These are phyloP conservation scores for Dryas alaskensis DNA, from an alignment of 306 rosid species.

Conservation along the genomic window DNA sequence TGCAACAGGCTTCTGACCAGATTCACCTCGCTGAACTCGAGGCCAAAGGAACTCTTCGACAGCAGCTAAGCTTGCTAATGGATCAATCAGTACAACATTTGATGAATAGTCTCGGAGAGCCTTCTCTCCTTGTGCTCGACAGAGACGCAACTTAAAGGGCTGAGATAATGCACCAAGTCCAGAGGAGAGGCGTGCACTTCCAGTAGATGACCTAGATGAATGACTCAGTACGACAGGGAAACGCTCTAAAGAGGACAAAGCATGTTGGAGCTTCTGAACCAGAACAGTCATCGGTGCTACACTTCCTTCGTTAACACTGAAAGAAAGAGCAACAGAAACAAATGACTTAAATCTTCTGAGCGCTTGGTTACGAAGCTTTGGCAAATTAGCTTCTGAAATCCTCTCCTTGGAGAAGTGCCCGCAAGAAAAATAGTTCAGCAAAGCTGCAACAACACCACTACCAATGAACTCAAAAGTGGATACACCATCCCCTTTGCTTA, in stretches of 20 bases:
- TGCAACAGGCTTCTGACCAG: constrained; percentile 65
- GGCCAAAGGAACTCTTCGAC: constrained; percentile 98
- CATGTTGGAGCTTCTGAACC: constrained; percentile 96
- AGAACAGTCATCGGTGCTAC: constrained; percentile 70
- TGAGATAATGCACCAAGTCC: constrained; percentile 91
- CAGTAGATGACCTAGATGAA: constrained; percentile 85
- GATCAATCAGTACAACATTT: constrained; percentile 89
- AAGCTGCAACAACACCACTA: constrained; percentile 86
- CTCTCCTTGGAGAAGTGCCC: constrained; percentile 81
- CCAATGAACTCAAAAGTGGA: constrained; percentile 98
- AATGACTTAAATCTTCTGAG: constrained; percentile 78
- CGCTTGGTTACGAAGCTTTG: constrained; percentile 83
- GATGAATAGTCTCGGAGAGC: constrained; percentile 88
- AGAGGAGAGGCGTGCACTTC: constrained; percentile 90
- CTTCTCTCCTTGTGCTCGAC: constrained; percentile 94
- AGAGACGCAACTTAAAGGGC: constrained; percentile 89
- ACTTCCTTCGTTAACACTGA: constrained; percentile 35
- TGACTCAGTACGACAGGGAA: constrained; percentile 97
- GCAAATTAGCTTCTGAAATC: constrained; percentile 64
- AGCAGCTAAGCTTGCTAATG: constrained; percentile 93
- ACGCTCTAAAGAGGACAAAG: constrained; percentile 93
- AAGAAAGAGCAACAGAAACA: constrained; percentile 83
- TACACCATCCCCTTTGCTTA: constrained; percentile 95
- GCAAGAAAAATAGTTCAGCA: constrained; percentile 88
- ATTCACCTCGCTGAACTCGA: constrained; percentile 82